Evolutionary conservation across 371 early-diverging fungal species (phyloP), one percentile per base, ranked within the genome.

Genomic region (Apophysomyces variabilis): DNA sequence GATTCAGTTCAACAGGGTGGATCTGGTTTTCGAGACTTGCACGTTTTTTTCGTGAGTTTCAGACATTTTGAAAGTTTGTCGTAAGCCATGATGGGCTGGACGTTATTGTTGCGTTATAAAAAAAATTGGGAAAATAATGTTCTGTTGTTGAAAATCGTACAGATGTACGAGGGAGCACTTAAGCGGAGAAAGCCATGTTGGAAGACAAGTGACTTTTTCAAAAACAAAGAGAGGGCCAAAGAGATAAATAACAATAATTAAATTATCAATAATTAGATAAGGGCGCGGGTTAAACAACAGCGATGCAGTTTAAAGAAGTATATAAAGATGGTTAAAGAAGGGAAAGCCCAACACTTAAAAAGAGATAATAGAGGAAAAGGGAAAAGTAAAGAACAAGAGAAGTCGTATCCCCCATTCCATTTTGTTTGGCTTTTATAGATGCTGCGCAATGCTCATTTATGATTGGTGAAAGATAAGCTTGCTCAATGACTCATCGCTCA

Each of bases 81-180:
- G 69, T 65, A 64, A 57, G 69, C 69, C 69, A 69, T 69, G 61
- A 43, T 64, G 63, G 67, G 63, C 66, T 66, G 54, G 61, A 61
- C 60, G 61, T 43, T 39, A 18, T 41, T 60, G 47, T 60, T 45
- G 36, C 39, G n/a, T 46, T n/a, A 38, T 39, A 12, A 60, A 61
- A 47, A 60, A 60, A 60, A 38, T 39, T 60, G 37, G 16, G 58
- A 39, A 45, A 43, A 59, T 44, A 16, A 47, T 57, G 65, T 43
- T 44, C 38, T 61, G 50, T 68, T 58, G 38, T 65, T 39, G 38
- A 41, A 26, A 58, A 57, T 62, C 61, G 56, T 56, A 38, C 54
- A 60, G 35, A 50, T 61, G 69, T 69, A 69, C 69, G 69, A 58
- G 38, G 37, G 36, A 12, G 58, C 41, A 62, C 57, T 69, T 69